These are phyloP conservation scores for Pisolithus thermaeus DNA, from an alignment of 1,284 basidiomycete genomes.

Conservation along the genomic window DNA sequence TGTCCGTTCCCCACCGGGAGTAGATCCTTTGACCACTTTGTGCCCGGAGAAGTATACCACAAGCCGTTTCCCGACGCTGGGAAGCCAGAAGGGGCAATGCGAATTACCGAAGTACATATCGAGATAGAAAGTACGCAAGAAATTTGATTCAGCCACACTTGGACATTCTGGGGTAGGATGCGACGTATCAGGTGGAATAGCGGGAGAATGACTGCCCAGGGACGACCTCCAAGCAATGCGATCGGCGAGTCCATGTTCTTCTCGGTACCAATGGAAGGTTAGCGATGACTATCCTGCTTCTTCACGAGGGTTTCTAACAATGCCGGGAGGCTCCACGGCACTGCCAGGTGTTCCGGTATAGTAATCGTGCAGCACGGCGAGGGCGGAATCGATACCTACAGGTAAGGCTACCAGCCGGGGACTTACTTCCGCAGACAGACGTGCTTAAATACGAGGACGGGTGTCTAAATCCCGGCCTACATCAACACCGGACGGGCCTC, in stretches of 20 bases:
- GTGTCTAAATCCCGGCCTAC: too few relatives aligned
- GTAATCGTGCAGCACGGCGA: too few relatives aligned
- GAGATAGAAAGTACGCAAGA: conserved; percentile 18
- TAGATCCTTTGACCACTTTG: conserved; percentile 51
- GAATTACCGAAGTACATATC: conserved; percentile 13
- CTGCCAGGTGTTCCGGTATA: too few relatives aligned
- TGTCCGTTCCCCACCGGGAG: conserved; percentile 72
- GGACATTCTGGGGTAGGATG: conserved; percentile 16
- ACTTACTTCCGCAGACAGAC: too few relatives aligned
- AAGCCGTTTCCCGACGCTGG: conserved; percentile 67
- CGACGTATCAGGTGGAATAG: conserved; percentile 10
- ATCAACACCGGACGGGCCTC: too few relatives aligned
- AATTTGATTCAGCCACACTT: conserved; percentile 15
- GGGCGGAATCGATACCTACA: too few relatives aligned
- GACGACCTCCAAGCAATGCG: conserved; percentile 12
- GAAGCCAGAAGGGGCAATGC: conserved; percentile 44
- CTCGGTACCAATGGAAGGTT: background rate
- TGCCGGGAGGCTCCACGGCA: too few relatives aligned
- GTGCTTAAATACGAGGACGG: too few relatives aligned
- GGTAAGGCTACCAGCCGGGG: too few relatives aligned
- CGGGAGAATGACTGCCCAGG: conserved; percentile 16
- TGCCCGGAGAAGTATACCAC: conserved; percentile 56
- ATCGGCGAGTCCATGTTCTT: conserved; percentile 19
- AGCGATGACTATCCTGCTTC: background rate
- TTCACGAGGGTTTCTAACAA: too few relatives aligned